These are phyloP conservation scores for Coemansia sp. DNA, from an alignment of 192 early-diverging fungal species.

Conservation along the genomic window DNA sequence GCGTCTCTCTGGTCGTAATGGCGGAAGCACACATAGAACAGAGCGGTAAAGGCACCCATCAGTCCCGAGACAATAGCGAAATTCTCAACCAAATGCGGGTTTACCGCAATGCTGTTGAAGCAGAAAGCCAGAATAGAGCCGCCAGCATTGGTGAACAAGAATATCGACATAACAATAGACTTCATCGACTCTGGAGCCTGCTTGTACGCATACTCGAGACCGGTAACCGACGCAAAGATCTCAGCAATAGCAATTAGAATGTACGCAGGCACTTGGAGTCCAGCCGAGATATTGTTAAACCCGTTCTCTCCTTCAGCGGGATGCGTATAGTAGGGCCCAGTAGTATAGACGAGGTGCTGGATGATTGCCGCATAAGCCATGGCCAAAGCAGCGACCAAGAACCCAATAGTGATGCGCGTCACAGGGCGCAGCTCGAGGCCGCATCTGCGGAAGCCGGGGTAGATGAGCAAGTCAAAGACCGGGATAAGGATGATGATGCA, in stretches of 20 bases:
- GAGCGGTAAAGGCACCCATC: slow-evolving; percentile 44
- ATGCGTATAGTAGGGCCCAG: slow-evolving; percentile 46
- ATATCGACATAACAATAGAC: slow-evolving; percentile 61
- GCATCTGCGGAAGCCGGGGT: slow-evolving; percentile 56
- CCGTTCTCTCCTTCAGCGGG: slow-evolving; percentile 41
- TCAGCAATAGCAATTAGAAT: slow-evolving; percentile 58
- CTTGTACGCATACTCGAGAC: slow-evolving; percentile 67
- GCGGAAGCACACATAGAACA: slow-evolving; percentile 57
- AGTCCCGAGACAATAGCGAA: slow-evolving; percentile 58
- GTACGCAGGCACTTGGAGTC: slow-evolving; percentile 59
- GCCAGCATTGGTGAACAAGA: slow-evolving; percentile 58
- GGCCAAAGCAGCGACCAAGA: slow-evolving; percentile 54
- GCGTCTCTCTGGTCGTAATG: slow-evolving; percentile 53
- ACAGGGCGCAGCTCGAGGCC: slow-evolving; percentile 57
- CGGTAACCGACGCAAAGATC: slow-evolving; percentile 64
- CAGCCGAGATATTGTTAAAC: slow-evolving; percentile 58
- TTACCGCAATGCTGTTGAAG: slow-evolving; percentile 54
- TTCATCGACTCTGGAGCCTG: slow-evolving; percentile 63
- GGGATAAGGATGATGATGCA: slow-evolving; percentile 59
- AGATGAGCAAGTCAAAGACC: slow-evolving; percentile 56
- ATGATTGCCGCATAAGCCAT: slow-evolving; percentile 63
- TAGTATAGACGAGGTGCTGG: slow-evolving; percentile 59
- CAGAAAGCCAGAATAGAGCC: slow-evolving; percentile 60
- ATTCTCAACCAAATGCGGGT: slow-evolving; percentile 64
- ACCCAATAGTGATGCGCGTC: slow-evolving; percentile 60